Evolutionary conservation across 768 basidiomycete species (phyloP), one percentile per base, ranked within the genome.

Genomic region (Lactifluus rugatus): DNA sequence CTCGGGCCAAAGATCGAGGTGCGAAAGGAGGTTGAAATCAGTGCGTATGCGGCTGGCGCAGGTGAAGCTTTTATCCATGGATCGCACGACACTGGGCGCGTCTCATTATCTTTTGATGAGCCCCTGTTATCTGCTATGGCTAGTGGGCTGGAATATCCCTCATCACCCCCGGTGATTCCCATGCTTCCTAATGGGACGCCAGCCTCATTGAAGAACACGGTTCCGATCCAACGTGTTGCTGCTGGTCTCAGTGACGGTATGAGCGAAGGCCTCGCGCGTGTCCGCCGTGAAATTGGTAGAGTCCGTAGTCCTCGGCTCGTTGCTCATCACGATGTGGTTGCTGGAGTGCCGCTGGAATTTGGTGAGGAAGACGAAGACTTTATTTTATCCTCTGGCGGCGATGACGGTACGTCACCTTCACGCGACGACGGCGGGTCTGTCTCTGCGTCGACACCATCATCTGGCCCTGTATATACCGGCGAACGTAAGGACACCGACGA

Each of bases 121-220:
- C 87, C 89, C 0, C 75, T 93, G 25, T 83, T 85, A 1, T 83
- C 78, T 0, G 90, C 92, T 0, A 79, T 94, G 57, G 70, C 81
- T 0, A 81, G 79, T 1, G 79, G 78, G 10, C 74, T 92, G 32
- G 81, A 81, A 36, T 74, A 80, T 54, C 69, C 75, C 23, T 73
- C 68, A 17, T 70, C 56, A 2, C 68, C 71, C 32, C 73, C 75
- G 0, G 76, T 81, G 32, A 76, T 93, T 1, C 92, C 92, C 0
- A 89, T 89, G 81, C 76, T 86, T 37, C 91, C 90, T 0, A 93
- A 93, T 62, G 89, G 89, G 17, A 67, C 68, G 1, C 67, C 70
- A 5, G 72, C 74, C 3, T 72, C 73, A 3, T 68, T 69, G 26
- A 70, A 67, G 49, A 76, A 75, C 50, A 70, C 82, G 5, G 83